Evolutionary conservation across 345 rosid genomes (phyloP).

Genomic region (Boechera stricta): DNA sequence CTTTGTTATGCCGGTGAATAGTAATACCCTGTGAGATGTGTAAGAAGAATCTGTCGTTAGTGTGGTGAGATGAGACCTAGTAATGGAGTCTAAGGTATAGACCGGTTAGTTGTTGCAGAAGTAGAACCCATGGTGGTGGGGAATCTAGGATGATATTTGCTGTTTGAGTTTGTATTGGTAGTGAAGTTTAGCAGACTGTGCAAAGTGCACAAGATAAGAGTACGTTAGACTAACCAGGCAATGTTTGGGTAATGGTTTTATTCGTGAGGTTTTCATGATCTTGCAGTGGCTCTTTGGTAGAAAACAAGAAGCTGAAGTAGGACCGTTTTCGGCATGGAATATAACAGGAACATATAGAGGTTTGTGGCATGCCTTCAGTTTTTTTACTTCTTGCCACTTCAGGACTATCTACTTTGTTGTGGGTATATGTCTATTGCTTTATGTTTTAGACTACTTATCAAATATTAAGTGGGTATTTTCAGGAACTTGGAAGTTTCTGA

Average conservation of each 20-base stretch:
- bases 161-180: constrained; percentile 14
- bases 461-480: constrained; percentile 41
- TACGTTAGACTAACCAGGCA: background rate
- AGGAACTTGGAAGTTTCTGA: constrained; percentile 90
- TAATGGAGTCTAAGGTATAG: background rate
- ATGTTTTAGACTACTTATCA: background rate
- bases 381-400: constrained; percentile 6
- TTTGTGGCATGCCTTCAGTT: constrained; percentile 46
- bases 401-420: background rate
- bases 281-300: constrained; percentile 79
- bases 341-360: constrained; percentile 99
- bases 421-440: background rate
- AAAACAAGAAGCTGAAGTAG: constrained; percentile 72
- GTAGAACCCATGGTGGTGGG: constrained; percentile 4
- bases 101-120: background rate
- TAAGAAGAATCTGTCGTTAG: constrained; percentile 8
- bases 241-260: constrained; percentile 22
- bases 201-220: background rate
- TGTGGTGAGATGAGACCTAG: background rate
- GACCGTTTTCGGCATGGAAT: constrained; percentile 84
- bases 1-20: constrained; percentile 4
- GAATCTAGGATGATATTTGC: constrained; percentile 8
- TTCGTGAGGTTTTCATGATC: constrained; percentile 10
- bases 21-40: background rate
- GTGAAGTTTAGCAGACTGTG: constrained; percentile 4